Base-by-base conservation (phyloP, 2,329 filamentous ascomycete genomes). In the Curvularia lunata region DNA sequence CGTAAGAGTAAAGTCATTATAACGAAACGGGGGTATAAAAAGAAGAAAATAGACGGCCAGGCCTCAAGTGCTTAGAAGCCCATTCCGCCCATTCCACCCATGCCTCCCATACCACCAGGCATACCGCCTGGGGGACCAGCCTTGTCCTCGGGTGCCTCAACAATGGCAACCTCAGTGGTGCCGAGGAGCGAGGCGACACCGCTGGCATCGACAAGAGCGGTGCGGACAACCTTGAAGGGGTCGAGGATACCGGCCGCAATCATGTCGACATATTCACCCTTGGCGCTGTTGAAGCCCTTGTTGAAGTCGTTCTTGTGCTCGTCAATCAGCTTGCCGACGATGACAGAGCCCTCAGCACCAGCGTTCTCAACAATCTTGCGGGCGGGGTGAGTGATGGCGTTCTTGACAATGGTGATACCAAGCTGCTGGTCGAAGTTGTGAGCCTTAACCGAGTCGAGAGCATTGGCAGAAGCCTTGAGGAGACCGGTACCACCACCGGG, bases 391-490 rank as follows among this genome's bases (percentile, higher is more conserved):
- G 93, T 97, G 80, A 99, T 99, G 78, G 95, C 95, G 78, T 89
- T 96, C 90, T 96, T 97, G 82, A 99, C 87, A 75, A 99, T 99
- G 81, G 86, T 92, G 69, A 99, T 90, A 86, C 95, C 95, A 66
- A 99, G 92, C 83, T 97, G 92, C 85, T 99, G 95, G 83, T 99
- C 95, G 77, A 98, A 99, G 89, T 99, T 99, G 83, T 85, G 83
- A 52, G 91, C 80, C 87, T 97, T 96, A 78, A 98, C 81, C 66
- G 89, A 83, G 73, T 84, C 85, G 50, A 99, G 87, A 56, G 92
- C 92, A 79, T 97, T 94, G 81, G 88, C 88, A 62, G 95, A 90
- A 73, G 95, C 95, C 89, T 99, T 99, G 82, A 99, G 90, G 51
- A 99, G 88, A 74, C 93, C 95, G 75, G 95, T 99, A 79, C 95